Base-by-base conservation (phyloP, 2,329 filamentous ascomycete genomes). In the Aureobasidium sp. region DNA sequence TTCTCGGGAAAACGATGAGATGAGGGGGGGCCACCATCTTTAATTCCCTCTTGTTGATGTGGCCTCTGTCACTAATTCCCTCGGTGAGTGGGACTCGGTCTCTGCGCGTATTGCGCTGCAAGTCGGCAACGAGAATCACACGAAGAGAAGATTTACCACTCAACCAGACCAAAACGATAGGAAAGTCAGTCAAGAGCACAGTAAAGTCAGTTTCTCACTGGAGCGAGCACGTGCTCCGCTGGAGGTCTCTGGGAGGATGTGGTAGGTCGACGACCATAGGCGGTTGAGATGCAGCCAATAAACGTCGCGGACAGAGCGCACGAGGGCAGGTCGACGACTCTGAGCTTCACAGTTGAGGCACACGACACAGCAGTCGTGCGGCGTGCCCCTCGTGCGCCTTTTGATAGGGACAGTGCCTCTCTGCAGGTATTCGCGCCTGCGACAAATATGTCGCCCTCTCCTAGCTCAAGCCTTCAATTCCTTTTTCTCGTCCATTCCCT, bases 371-470 rank as follows among this genome's bases (percentile, higher is more conserved):
- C 21, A 21, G 21, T 21, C 10, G 39, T n/a, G 44, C 45, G 49
- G n/a, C 34, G 50, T 47, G 42, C 59, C 47, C 47, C 48, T 61
- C 59, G 30, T 52, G 59, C 59, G 3, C 59, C 29, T 29, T 29
- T 61, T 52, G 59, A 52, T 61, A 61, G 59, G 48, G 29, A 54
- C 36, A 32, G 59, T 61, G 50, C 30, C 45, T 42, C 10, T 60
- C 25, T 49, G 42, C 32, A 52, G 13, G 59, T 45, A n/a, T 21
- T 21, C 21, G 21, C 21, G 21, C 21, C 21, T 21, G 36, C 15
- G 15, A 34, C 53, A 57, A 57, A 45, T 57, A 58, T 58, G 54
- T 47, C 54, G 54, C 21, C 25, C n/a, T 48, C 45, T 57, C 42
- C 32, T 57, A 27, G 32, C n/a, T 25, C 34, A 39, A 10, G 41